Base-by-base conservation (phyloP, 2,329 filamentous ascomycete species). In the Metarhizium guizhouense region DNA sequence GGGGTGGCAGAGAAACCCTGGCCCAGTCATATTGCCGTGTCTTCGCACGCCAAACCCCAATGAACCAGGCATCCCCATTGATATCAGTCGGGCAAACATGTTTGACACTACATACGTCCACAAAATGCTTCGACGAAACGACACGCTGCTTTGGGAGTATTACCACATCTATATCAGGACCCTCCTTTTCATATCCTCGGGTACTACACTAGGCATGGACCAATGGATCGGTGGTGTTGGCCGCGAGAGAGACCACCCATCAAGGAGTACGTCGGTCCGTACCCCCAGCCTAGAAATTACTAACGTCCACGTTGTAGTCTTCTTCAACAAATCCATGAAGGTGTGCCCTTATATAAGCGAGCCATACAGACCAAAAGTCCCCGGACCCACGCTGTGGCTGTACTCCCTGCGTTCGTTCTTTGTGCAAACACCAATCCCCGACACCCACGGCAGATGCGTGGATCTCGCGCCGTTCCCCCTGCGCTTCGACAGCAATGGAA, bases 31-130 rank as follows among this genome's bases (percentile, higher is more conserved):
- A 3, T 47, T 64, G 29, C 62, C 61, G 2, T 56, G 54, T 2
- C 52, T 64, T 8, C 55, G 60, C 4, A 54, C 52, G 14, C 61
- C 56, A 5, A 25, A 58, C 13, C 56, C 53, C 5, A 32, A 50
- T 1, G 56, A 57, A 10, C 69, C 65, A 11, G 71, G 70, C 45
- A 72, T 74, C 18, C 74, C 74, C 1, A 67, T 74, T 25, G 74
- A 77, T 57, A 68, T 71, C 10, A 68, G 69, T 11, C 63, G 70
- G 3, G 73, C 74, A 13, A 74, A 70, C 56, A 61, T 77, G 4
- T 76, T 78, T 57, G 74, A 77, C 58, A 76, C 74, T 0, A 68
- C 73, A 4, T 77, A 77, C 54, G 70, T 75, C 6, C 74, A 75
- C 29, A 67, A 67, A 6, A 59, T 70, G 7, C 64, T 77, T 1